These are phyloP conservation scores for Metarhizium sp. DNA, from an alignment of 2,329 filamentous ascomycete species.

Conservation along the genomic window DNA sequence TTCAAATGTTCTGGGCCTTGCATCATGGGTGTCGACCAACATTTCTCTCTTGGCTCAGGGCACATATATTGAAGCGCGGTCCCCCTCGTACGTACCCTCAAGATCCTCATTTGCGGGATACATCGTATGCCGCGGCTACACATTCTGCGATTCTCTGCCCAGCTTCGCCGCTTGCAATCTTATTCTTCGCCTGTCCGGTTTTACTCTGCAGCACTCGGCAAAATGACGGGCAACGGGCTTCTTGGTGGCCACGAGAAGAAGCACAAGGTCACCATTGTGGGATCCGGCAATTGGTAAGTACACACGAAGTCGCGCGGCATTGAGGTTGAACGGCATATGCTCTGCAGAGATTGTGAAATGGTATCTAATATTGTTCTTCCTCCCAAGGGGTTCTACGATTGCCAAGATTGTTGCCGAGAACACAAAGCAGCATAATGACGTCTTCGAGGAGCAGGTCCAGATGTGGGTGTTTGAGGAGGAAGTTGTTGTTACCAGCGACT, in stretches of 20 bases:
- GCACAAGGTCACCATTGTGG: constrained; percentile 89
- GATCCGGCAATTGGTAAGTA: constrained; percentile 87
- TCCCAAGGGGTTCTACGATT: constrained; percentile 80
- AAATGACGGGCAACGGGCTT: constrained; percentile 21
- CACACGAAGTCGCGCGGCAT: too few species aligned
- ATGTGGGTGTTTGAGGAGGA: constrained; percentile 99
- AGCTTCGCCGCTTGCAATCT: not conserved
- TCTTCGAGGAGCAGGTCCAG: constrained; percentile 85
- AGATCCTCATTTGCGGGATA: not conserved
- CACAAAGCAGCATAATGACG: constrained; percentile 61
- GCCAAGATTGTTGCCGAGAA: constrained; percentile 96
- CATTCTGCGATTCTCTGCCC: not conserved
- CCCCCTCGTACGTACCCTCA: not conserved
- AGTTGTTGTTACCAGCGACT: constrained; percentile 61
- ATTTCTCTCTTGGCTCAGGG: not conserved
- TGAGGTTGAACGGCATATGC: not conserved
- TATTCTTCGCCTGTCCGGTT: not conserved
- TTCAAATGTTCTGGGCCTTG: not conserved
- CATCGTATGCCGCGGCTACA: constrained; percentile 4
- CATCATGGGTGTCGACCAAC: constrained; percentile 1
- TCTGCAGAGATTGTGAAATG: not conserved
- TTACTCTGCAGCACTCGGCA: constrained; percentile 10
- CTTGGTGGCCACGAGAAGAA: constrained; percentile 52
- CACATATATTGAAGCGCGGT: constrained; percentile 1
- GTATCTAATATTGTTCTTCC: not conserved